Percentiles rank a stretch among this genome's conserved stretches.
Conservation (phyloP, 1,139 yeast species). For the Yarrowia galli region DNA sequence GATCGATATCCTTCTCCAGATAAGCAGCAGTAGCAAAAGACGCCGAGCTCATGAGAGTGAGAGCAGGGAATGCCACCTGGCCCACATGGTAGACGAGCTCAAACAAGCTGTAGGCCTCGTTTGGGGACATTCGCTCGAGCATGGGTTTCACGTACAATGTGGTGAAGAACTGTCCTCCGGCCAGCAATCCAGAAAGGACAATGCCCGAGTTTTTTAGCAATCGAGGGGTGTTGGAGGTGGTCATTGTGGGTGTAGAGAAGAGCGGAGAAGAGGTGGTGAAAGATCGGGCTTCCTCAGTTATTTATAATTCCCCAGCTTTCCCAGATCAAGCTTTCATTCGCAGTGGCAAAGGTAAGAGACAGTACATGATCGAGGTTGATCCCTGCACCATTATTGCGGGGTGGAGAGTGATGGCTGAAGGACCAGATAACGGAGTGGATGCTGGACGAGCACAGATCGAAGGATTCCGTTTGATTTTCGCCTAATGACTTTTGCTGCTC, state of each 20-base stretch:
- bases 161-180: conserved; percentile 7
- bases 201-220: not conserved
- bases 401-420: not conserved
- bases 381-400: not conserved
- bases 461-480: too few relatives aligned
- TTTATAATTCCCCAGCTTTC: not conserved
- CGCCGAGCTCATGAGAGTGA: conserved; percentile 2
- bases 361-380: not conserved
- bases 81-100: conserved; percentile 1
- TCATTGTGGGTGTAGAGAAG: not conserved
- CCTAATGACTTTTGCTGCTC: too few relatives aligned
- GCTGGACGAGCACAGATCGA: too few relatives aligned
- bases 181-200: not conserved
- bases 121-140: not conserved
- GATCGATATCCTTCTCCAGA: not conserved
- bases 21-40: not conserved
- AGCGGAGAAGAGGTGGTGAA: too few relatives aligned
- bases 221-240: not conserved
- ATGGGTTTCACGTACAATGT: not conserved
- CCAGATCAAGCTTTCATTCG: conserved; percentile 1
- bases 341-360: not conserved
- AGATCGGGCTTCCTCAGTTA: too few relatives aligned
- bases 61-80: not conserved
- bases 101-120: not conserved
- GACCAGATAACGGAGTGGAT: too few relatives aligned